phyloP scores from a whole-genome alignment of 2,329 filamentous ascomycete species.

The Phoma sp. region DNA sequence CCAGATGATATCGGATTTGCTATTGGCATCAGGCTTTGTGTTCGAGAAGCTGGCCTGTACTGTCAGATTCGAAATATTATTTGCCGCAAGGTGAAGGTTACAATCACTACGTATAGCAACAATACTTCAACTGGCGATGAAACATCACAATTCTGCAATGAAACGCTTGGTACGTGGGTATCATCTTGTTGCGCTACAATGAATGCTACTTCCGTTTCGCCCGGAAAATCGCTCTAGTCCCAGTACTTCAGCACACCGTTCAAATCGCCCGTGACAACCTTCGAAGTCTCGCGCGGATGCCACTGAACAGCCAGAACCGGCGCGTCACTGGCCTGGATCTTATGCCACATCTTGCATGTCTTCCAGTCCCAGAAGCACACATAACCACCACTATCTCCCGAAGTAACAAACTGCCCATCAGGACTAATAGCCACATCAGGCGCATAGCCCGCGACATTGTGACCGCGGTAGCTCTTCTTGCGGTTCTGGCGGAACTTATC shows the following conservation, averaged over 20 bases:
- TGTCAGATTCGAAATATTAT: no score
- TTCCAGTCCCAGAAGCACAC: conserved; percentile 99
- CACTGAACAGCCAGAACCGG: conserved; percentile 87
- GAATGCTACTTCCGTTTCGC: no score
- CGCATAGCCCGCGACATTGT: conserved; percentile 93
- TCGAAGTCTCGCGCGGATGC: conserved; percentile 97
- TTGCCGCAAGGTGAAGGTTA: no score
- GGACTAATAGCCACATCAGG: conserved; percentile 88
- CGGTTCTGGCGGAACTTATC: conserved; percentile 97
- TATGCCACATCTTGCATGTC: conserved; percentile 98
- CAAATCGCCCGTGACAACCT: conserved; percentile 87
- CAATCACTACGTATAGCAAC: no score
- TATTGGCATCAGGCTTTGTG: no score
- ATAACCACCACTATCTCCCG: conserved; percentile 85
- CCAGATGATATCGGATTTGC: no score
- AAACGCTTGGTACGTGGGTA: no score
- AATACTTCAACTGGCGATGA: no score
- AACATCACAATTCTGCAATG: no score
- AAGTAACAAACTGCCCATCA: conserved; percentile 88
- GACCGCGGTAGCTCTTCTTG: conserved; percentile 94
- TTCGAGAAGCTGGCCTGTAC: no score
- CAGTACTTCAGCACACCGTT: conserved; percentile 91
- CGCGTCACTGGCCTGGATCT: conserved; percentile 83
- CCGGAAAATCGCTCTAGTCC: conserved; percentile 64
- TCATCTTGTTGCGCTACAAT: no score